Conservation (phyloP, 176 grass and related monocot species). For the Oryza coarctata region DNA sequence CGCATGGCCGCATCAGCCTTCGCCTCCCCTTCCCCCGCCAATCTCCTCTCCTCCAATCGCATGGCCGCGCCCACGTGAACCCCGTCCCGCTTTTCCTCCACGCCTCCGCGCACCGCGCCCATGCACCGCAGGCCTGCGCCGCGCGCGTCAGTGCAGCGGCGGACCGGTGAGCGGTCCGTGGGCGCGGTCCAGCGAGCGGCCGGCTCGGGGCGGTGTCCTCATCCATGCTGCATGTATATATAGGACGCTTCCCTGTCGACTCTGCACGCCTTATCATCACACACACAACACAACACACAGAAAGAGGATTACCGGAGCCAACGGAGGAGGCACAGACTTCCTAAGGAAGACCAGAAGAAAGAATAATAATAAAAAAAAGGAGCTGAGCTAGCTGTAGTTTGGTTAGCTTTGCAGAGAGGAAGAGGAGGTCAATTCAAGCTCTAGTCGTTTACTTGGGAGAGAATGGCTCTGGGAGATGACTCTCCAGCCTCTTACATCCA, state of each 20-base stretch:
- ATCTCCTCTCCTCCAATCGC: conserved; percentile 51
- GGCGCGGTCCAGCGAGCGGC: neutral
- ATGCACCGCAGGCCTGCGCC: neutral
- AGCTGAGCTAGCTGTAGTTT: no score
- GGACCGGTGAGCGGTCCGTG: neutral
- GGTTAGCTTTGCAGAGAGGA: neutral
- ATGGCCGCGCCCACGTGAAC: conserved; percentile 53
- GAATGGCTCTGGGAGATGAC: conserved; percentile 48
- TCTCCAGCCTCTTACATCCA: conserved; percentile 71
- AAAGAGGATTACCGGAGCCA: neutral
- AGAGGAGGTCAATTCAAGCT: neutral
- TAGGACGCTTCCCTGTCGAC: conserved; percentile 45
- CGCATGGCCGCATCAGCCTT: neutral
- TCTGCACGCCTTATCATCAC: conserved; percentile 55
- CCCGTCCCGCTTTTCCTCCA: conserved; percentile 1
- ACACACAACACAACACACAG: conserved; percentile 5
- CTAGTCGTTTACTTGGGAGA: neutral
- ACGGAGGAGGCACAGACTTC: conserved; percentile 11
- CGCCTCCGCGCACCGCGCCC: neutral
- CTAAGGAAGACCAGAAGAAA: neutral
- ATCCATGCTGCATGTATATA: conserved; percentile 56
- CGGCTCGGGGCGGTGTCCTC: conserved; percentile 21
- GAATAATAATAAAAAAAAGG: neutral
- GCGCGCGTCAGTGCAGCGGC: no score
- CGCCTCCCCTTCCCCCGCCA: neutral